Evolutionary conservation across 495 filamentous ascomycete species (phyloP), one percentile per base, ranked within the genome.

Genomic region (Aspergillus panamensis): DNA sequence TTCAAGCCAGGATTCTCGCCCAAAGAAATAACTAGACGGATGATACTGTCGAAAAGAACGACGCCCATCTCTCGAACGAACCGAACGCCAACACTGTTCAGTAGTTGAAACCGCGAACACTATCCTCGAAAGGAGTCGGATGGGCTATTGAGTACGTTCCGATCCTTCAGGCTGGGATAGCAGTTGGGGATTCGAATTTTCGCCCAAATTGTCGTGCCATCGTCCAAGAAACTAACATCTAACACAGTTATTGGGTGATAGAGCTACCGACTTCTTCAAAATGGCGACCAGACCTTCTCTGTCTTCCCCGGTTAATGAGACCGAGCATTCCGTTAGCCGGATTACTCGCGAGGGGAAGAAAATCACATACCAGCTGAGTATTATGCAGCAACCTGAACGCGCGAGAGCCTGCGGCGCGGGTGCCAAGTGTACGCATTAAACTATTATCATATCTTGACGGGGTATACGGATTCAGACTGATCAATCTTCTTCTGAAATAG

Each of bases 331-430:
- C 44, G 74, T 79, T 63, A 84, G 80, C 51, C 84, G 93, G 39
- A 73, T 84, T 29, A 95, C 92, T 31, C 88, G 84, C 59, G 86
- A 92, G 59, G 91, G 91, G 51, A 87, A 87, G 65, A 84, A 82
- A 53, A 78, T 97, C 58, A 90, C 85, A 55, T 98, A 98, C 68
- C 79, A 81, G 62, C 69, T 96, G 73, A 86, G 80, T 60, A 91
- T 98, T 48, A 87, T 97, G 66, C 94, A 98, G 72, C 92, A 97
- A 66, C 94, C 94, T 1, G 87, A 95, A 74, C 87, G 92, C 58
- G 94, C 94, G n/a, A 81, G 94, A 80, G 94, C 94, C 25, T 98
- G 94, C 70, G 94, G 94, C 65, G 89, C 91, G 35, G 94, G 94
- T 43, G 92, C 92, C 19, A 97, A 97, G 74, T 95, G 91, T 95